Evolutionary conservation across 768 basidiomycete genomes (phyloP), one percentile per base, ranked within the genome.

Genomic region (Tephrocybe sp.): DNA sequence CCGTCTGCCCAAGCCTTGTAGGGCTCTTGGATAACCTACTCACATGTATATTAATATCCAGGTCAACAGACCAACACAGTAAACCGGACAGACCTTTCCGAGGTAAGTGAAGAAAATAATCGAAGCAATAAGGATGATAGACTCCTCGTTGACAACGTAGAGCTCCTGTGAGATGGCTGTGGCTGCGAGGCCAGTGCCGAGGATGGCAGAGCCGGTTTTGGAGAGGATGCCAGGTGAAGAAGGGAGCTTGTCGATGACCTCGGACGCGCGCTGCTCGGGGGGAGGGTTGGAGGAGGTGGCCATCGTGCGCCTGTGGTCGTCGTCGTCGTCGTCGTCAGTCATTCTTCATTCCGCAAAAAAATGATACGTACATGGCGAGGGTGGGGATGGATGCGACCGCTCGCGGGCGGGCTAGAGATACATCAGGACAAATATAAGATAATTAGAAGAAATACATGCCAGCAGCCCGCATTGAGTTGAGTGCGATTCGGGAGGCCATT

Each of bases 81-180:
- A 19, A 33, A 34, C 26, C 33, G 16, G 19, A 49, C 79, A 52
- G 67, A 87, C 89, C 81, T 85, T 87, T 62, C 81, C 92, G 61
- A 96, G 77, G 67, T 86, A 89, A 40, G 83, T 79, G 58, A 92
- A 81, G 62, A 97, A 83, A 53, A 95, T 85, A 57, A 88, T 73
- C 60, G 89, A 90, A 19, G 91, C 94, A 34, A 86, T 77, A 32
- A 91, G 83, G 40, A 98, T 78, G 57, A 98, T 86, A 19, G 90
- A 85, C 77, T 98, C 97, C 70, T 98, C 95, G 68, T 97, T 97
- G 64, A 96, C 83, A 53, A 99, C 96, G 65, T 98, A 98, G 45
- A 98, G 84, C 72, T 99, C 95, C 66, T 93, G 89, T 12, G 93
- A 96, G 72, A 98, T 94, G 65, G 94, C 95, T 5, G 92, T 82